These are phyloP conservation scores for Saccharomycopsis fibuligera DNA, from an alignment of 805 yeast species.

Conservation along the genomic window DNA sequence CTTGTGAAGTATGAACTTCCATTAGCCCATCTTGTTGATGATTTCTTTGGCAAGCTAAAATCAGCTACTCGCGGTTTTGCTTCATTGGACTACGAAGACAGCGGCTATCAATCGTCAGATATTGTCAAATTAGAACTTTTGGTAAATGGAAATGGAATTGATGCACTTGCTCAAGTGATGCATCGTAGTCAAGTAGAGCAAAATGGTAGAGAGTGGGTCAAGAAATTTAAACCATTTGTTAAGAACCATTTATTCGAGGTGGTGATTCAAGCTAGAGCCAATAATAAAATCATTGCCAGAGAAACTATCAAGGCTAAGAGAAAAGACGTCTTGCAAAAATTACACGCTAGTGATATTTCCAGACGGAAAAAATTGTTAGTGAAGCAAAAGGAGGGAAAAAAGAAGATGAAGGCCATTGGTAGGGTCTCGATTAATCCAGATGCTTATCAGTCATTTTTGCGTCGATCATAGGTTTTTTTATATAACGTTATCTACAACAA, in stretches of 20 bases:
- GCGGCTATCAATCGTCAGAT: constrained; percentile 75
- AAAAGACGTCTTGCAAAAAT: constrained; percentile 87
- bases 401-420: constrained; percentile 73
- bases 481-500: too few species aligned
- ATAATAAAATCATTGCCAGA: constrained; percentile 74
- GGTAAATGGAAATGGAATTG: constrained; percentile 84
- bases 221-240: constrained; percentile 71
- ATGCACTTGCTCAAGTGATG: constrained; percentile 87
- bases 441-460: constrained; percentile 80
- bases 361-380: constrained; percentile 82
- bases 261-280: constrained; percentile 83
- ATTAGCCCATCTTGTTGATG: constrained; percentile 84
- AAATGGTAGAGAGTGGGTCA: constrained; percentile 77
- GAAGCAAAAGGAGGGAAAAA: constrained; percentile 92
- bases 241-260: constrained; percentile 86
- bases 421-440: constrained; percentile 72
- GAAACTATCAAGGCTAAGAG: constrained; percentile 91
- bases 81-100: constrained; percentile 89
- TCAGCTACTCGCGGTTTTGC: constrained; percentile 91
- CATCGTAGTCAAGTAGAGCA: constrained; percentile 71
- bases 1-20: constrained; percentile 76
- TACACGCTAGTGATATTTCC: constrained; percentile 90
- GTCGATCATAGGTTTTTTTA: not conserved
- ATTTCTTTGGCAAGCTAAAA: constrained; percentile 89
- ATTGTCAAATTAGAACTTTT: constrained; percentile 82